Base-by-base conservation (phyloP, 2,329 filamentous ascomycete species). In the Cordyceps cicadae region DNA sequence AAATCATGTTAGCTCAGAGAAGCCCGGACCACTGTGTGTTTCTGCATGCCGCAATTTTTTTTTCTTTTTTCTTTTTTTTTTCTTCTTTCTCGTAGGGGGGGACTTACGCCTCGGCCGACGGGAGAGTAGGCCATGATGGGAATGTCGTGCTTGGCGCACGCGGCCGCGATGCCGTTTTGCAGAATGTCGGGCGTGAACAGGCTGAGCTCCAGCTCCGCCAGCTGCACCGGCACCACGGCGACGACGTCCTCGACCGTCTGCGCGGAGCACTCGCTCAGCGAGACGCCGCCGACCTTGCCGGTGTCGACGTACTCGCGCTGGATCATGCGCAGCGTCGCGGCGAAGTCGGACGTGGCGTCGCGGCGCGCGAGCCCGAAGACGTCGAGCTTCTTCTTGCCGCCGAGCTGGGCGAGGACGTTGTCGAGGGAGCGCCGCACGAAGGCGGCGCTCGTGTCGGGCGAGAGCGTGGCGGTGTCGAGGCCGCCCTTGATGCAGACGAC, bases 121-220 rank as follows among this genome's bases (percentile, higher is more conserved):
- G 89, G 89, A 50, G 86, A 87, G 73, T 91, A 92, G 0, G 87
- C 87, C 41, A 90, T 73, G 53, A 92, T 75, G 0, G 87, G 86
- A 62, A 93, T 90, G 52, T 78, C 75, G 51, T 88, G 72, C 69
- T 92, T 79, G 0, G 76, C 79, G 67, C 84, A 87, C 0, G 82
- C 78, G 2, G 75, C 76, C 3, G 78, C 77, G 41, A 85, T 72
- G 2, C 81, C 81, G 64, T 83, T 82, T 24, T 69, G 70, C 29
- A 82, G 71, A 26, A 78, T 74, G 17, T 83, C 79, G 0, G 76
- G 76, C 11, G 71, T 67, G 67, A 77, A 81, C 62, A 83, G 71
- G 63, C 77, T 81, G 56, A 83, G 70, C 70, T 85, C 82, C 26
- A 81, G 74, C 71, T 85, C 81, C 17, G 79, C 79, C n/a, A 73